A percentile compares a stretch with the other conserved stretches of the same genome.
These are phyloP conservation scores for Calonectria crousiana DNA, from an alignment of 2,329 filamentous ascomycete genomes.

Conservation along the genomic window DNA sequence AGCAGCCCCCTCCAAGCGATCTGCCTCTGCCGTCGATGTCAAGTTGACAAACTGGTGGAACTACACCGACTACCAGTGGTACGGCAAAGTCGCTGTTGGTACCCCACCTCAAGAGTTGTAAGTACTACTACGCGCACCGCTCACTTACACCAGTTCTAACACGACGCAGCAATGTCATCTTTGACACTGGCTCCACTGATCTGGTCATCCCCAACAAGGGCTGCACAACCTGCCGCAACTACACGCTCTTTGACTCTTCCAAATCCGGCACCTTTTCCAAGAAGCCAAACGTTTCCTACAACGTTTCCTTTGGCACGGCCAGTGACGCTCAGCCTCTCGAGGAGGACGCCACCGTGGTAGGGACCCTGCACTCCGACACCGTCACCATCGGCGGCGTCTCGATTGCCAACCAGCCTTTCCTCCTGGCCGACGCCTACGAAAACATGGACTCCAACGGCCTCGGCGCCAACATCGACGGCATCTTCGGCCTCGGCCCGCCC, in stretches of 20 bases:
- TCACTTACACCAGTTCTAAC: background rate
- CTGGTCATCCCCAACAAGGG: slow-evolving; percentile 45
- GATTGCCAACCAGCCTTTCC: slow-evolving; percentile 43
- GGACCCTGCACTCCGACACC: slow-evolving; percentile 45
- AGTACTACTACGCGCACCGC: slow-evolving; percentile 17
- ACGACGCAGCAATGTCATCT: slow-evolving; percentile 44
- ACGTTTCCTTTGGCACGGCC: slow-evolving; percentile 43
- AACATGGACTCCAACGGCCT: slow-evolving; percentile 41
- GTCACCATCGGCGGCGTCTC: slow-evolving; percentile 42
- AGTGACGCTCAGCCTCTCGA: slow-evolving; percentile 44
- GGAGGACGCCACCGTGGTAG: slow-evolving; percentile 37
- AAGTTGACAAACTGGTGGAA: slow-evolving; percentile 32
- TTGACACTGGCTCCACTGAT: slow-evolving; percentile 47
- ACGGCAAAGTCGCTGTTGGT: slow-evolving; percentile 35
- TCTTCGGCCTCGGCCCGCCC: slow-evolving; percentile 46
- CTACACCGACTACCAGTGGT: slow-evolving; percentile 32
- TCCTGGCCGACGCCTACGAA: slow-evolving; percentile 47
- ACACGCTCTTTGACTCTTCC: slow-evolving; percentile 42
- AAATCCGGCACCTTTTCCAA: slow-evolving; percentile 45
- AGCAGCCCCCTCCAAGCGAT: background rate
- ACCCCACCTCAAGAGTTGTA: slow-evolving; percentile 45
- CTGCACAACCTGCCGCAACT: slow-evolving; percentile 45
- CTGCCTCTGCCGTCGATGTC: slow-evolving; percentile 20
- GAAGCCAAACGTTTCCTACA: slow-evolving; percentile 30
- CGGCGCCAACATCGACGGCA: slow-evolving; percentile 43